A percentile compares a stretch with the other conserved stretches of the same genome.
phyloP scores from a whole-genome alignment of 2,329 filamentous ascomycete species.

The Hypoxylon sp. region DNA sequence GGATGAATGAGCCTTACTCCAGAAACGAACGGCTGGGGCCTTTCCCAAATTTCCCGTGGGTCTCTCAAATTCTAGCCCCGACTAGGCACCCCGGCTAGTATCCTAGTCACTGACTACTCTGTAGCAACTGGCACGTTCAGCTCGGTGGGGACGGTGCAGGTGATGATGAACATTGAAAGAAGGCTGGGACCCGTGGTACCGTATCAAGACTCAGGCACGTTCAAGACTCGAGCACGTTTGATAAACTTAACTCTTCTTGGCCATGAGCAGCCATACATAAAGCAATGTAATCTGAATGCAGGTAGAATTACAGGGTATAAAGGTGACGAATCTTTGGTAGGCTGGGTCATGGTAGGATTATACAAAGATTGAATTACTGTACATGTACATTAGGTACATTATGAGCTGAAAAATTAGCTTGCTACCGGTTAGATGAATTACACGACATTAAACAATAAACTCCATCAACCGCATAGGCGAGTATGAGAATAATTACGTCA shows the following conservation, averaged over 20 bases:
- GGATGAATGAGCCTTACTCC: not conserved
- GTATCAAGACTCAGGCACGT: not conserved
- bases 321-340: not conserved
- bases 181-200: not conserved
- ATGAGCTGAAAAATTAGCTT: no score
- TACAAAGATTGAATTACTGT: no score
- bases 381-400: no score
- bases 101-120: conserved; percentile 12
- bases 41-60: not conserved
- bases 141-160: conserved; percentile 31
- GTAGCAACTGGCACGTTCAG: conserved; percentile 31
- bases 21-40: not conserved
- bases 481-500: not conserved
- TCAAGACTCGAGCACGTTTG: not conserved
- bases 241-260: not conserved
- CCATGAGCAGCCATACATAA: not conserved
- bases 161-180: conserved; percentile 15
- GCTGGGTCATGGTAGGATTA: not conserved
- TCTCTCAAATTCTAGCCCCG: not conserved
- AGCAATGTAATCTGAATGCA: not conserved
- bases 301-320: not conserved
- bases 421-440: not conserved
- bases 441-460: not conserved
- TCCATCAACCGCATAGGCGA: not conserved
- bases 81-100: conserved; percentile 14